phyloP scores from a whole-genome alignment of 2,329 filamentous ascomycete species.

The Cordyceps sp. region DNA sequence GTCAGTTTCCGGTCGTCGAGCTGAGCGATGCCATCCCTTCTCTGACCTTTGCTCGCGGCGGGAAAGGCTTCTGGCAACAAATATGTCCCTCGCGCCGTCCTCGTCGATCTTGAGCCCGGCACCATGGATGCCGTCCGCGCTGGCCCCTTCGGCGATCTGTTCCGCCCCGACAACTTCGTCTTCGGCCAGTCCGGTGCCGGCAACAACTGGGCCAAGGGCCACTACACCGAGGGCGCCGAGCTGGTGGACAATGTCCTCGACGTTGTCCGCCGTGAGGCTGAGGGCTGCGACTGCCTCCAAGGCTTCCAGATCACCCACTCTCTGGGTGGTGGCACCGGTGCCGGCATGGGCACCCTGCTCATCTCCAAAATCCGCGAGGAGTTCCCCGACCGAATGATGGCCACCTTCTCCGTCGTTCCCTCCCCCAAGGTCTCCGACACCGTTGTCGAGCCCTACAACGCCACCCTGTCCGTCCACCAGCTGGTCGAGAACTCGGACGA shows the following conservation, averaged over 20 bases:
- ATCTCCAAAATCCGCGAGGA: conserved; percentile 99
- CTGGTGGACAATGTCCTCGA: conserved; percentile 96
- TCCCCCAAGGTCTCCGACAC: conserved; percentile 99
- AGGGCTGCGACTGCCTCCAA: conserved; percentile 98
- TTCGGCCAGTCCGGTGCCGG: conserved; percentile 98
- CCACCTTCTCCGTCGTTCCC: conserved; percentile 96
- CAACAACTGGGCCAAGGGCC: conserved; percentile 99
- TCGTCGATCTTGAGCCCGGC: conserved; percentile 97
- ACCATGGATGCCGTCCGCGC: conserved; percentile 99
- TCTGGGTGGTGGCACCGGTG: conserved; percentile 98
- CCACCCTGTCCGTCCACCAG: conserved; percentile 96
- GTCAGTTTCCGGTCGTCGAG: conserved; percentile 15
- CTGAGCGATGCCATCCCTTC: neutral
- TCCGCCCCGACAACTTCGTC: conserved; percentile 99
- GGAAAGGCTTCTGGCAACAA: conserved; percentile 88
- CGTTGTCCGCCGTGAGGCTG: conserved; percentile 95
- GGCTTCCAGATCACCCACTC: conserved; percentile 99
- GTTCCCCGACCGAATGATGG: conserved; percentile 99
- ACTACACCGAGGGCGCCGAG: conserved; percentile 99
- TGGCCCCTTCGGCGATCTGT: conserved; percentile 95
- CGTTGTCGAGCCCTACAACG: conserved; percentile 99
- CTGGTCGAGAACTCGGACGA: conserved; percentile 99
- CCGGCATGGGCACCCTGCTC: conserved; percentile 98
- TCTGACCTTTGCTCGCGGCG: neutral
- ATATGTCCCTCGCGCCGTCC: conserved; percentile 97